These are phyloP conservation scores for Straminergon stramineum DNA, from an alignment of 225 moss, liverwort and hornwort species.

Conservation along the genomic window DNA sequence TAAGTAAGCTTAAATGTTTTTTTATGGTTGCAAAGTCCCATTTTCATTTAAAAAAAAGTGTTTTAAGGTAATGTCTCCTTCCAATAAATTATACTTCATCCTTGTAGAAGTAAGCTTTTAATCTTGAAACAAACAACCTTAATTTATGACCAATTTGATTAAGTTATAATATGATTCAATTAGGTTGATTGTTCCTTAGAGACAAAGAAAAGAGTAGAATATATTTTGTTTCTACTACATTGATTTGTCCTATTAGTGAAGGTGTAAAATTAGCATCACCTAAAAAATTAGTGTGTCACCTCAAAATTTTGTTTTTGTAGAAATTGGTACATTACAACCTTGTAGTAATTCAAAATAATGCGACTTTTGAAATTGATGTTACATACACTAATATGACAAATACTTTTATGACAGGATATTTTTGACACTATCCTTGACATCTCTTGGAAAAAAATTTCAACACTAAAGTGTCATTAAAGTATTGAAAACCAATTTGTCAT, in stretches of 20 bases:
- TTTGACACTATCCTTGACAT: neutral
- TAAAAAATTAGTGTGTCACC: neutral
- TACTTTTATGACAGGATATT: neutral
- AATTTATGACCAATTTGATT: too few species aligned
- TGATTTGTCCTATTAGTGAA: neutral
- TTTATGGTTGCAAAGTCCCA: neutral
- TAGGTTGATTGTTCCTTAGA: neutral
- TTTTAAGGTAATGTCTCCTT: neutral
- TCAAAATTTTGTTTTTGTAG: too few species aligned
- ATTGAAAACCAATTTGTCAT: neutral
- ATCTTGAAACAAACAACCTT: neutral
- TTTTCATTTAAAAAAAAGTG: neutral
- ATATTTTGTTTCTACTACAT: neutral
- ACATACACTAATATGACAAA: neutral
- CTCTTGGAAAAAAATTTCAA: too few species aligned
- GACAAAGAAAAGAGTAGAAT: too few species aligned
- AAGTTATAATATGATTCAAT: neutral
- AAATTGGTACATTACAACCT: neutral
- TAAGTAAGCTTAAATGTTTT: neutral
- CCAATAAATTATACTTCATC: neutral
- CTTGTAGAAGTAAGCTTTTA: too few species aligned
- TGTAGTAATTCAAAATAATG: neutral
- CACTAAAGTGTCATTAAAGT: too few species aligned
- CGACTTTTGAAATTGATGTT: neutral
- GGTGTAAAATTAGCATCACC: neutral